Conservation (phyloP, 306 rosid genomes). For the Benincasa hispida region DNA sequence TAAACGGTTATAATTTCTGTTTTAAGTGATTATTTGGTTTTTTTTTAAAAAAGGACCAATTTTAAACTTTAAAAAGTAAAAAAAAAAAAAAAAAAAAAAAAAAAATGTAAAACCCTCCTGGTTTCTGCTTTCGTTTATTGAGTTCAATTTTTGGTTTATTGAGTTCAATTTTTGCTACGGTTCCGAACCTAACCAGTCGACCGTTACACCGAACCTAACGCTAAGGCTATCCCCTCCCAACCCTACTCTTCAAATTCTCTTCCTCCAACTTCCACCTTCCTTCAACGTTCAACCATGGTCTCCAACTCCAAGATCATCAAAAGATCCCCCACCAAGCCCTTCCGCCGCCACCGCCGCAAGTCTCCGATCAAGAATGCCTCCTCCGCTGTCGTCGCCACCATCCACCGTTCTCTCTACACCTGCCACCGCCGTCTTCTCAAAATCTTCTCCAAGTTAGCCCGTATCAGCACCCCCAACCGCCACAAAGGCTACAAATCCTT, state of each 20-base stretch:
- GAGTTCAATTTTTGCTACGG: constrained; percentile 29
- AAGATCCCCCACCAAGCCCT: constrained; percentile 35
- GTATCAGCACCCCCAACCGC: constrained; percentile 32
- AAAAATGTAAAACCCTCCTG: no score
- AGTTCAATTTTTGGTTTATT: no score
- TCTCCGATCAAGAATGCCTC: constrained; percentile 43
- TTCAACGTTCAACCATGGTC: constrained; percentile 29
- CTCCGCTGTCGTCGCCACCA: constrained; percentile 40
- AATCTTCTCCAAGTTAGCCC: constrained; percentile 49
- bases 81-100: not conserved
- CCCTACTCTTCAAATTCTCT: not conserved
- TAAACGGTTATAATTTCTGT: not conserved
- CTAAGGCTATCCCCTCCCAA: constrained; percentile 12
- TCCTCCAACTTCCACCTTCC: not conserved
- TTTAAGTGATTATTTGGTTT: not conserved
- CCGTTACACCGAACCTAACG: constrained; percentile 72
- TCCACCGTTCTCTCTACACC: constrained; percentile 24
- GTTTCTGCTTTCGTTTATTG: not conserved
- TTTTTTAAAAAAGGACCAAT: not conserved
- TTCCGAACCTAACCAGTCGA: constrained; percentile 37
- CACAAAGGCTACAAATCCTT: constrained; percentile 42
- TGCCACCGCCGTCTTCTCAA: constrained; percentile 71
- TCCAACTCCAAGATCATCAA: constrained; percentile 51
- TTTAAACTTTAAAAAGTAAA: not conserved
- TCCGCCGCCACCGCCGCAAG: constrained; percentile 46